These are phyloP conservation scores for Penicillium corylophilum DNA, from an alignment of 2,329 filamentous ascomycete genomes.

Conservation along the genomic window DNA sequence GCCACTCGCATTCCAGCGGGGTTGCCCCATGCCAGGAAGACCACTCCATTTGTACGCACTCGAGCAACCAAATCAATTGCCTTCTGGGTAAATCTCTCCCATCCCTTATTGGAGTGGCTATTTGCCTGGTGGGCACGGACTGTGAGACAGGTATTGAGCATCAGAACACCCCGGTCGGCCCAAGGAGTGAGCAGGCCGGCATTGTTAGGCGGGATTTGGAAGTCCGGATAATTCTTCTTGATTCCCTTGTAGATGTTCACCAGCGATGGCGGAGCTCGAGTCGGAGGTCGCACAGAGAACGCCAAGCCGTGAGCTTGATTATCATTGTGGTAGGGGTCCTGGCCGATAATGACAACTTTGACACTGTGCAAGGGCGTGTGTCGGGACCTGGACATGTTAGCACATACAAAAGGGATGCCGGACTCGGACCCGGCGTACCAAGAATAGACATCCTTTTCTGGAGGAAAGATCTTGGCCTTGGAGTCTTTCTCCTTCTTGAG, in stretches of 20 bases:
- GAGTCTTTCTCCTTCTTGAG: constrained; percentile 72
- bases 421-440: constrained; percentile 61
- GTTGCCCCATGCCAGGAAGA: constrained; percentile 91
- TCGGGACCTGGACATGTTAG: constrained; percentile 70
- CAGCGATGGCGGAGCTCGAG: constrained; percentile 81
- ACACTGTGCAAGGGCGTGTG: constrained; percentile 86
- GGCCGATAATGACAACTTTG: constrained; percentile 89
- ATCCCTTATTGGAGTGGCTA: constrained; percentile 80
- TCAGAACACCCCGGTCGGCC: constrained; percentile 87
- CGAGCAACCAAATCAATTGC: constrained; percentile 84
- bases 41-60: constrained; percentile 75
- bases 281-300: constrained; percentile 91
- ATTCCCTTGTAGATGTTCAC: constrained; percentile 91
- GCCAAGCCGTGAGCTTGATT: constrained; percentile 96
- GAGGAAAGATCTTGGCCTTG: constrained; percentile 81
- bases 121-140: constrained; percentile 87
- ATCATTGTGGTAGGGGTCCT: constrained; percentile 94
- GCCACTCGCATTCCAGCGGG: constrained; percentile 77
- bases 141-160: constrained; percentile 93
- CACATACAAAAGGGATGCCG: background rate
- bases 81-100: constrained; percentile 90
- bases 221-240: constrained; percentile 81
- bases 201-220: constrained; percentile 71
- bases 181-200: constrained; percentile 85
- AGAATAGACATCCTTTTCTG: constrained; percentile 84